Conservation (phyloP, 1,284 basidiomycete genomes). For the Tremellales sp. region DNA sequence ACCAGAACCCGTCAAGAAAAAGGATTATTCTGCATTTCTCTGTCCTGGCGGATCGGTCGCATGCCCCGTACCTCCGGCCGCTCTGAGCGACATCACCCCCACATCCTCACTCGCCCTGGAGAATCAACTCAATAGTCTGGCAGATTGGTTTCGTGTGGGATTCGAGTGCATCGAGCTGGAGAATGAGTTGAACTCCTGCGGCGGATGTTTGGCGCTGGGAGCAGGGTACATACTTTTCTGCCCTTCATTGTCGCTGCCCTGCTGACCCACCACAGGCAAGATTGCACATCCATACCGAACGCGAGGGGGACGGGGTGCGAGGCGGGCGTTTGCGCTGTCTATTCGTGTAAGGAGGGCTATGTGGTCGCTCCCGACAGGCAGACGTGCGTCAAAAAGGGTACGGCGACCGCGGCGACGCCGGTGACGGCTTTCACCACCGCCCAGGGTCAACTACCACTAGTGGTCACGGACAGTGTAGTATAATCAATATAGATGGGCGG, state of each 20-base stretch:
- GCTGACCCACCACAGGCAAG: conserved; percentile 33
- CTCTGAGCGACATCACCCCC: conserved; percentile 24
- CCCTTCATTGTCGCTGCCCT: not conserved
- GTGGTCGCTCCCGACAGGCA: conserved; percentile 38
- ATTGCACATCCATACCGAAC: conserved; percentile 47
- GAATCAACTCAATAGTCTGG: conserved; percentile 34
- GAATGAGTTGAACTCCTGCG: conserved; percentile 46
- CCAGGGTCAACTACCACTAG: too few relatives aligned
- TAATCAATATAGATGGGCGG: too few relatives aligned
- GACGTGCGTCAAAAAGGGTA: conserved; percentile 39
- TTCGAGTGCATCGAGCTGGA: conserved; percentile 50
- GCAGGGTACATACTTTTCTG: conserved; percentile 37
- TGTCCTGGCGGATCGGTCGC: conserved; percentile 46
- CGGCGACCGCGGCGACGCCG: conserved; percentile 29
- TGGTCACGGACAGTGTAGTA: too few relatives aligned
- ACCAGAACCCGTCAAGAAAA: conserved; percentile 35
- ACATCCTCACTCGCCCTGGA: conserved; percentile 29
- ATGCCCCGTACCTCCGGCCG: conserved; percentile 36
- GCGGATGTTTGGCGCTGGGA: conserved; percentile 47
- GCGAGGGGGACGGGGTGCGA: conserved; percentile 45
- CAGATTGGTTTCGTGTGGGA: conserved; percentile 49
- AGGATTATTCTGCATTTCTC: conserved; percentile 50
- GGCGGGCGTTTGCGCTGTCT: conserved; percentile 38
- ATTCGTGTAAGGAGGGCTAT: conserved; percentile 46
- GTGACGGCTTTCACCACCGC: conserved; percentile 21